Percentiles rank a stretch among this genome's conserved stretches.
phyloP scores from a whole-genome alignment of 768 basidiomycete genomes.

The Daedaleopsis nitida region DNA sequence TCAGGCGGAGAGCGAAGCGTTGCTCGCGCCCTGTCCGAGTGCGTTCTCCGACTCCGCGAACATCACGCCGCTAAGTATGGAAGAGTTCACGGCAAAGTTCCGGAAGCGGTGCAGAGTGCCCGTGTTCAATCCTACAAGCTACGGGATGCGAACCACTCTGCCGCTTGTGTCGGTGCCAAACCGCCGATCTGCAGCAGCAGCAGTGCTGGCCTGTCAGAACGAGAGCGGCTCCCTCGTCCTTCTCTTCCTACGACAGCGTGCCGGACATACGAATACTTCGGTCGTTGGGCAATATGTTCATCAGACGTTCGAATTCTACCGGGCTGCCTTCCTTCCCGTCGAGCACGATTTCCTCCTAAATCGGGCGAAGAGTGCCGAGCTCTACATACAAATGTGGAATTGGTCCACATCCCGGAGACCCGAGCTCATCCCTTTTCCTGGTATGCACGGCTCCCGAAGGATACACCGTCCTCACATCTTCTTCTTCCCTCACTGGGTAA shows the following conservation, averaged over 20 bases:
- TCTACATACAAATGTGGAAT: background rate
- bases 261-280: background rate
- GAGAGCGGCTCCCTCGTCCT: background rate
- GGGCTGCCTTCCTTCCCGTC: background rate
- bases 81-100: background rate
- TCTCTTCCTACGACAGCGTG: background rate
- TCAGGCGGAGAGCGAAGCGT: background rate
- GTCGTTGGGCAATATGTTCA: background rate
- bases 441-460: background rate
- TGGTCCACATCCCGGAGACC: background rate
- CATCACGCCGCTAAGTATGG: background rate
- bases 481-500: background rate
- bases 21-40: background rate
- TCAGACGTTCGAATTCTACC: background rate
- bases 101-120: background rate
- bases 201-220: background rate
- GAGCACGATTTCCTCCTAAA: background rate
- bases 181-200: background rate
- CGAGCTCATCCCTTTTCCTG: background rate
- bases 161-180: background rate
- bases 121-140: background rate
- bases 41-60: background rate
- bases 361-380: background rate
- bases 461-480: background rate
- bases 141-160: background rate